phyloP scores from a whole-genome alignment of 306 rosid genomes.

The Neltuma alba region DNA sequence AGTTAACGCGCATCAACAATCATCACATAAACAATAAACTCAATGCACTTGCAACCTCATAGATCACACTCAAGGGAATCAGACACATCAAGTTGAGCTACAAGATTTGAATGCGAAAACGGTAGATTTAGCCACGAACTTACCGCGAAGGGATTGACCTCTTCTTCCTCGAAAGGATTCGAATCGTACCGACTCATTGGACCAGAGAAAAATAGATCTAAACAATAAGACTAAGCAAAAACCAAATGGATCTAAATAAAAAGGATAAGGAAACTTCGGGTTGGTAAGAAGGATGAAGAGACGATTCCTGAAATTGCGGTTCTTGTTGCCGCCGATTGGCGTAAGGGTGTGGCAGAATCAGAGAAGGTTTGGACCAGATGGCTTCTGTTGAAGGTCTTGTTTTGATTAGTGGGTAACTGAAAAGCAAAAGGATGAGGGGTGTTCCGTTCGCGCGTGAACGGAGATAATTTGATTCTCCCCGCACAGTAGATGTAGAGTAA shows the following conservation, averaged over 20 bases:
- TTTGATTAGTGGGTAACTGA: slow-evolving; percentile 41
- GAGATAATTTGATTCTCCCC: neutral
- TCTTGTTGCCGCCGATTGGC: slow-evolving; percentile 5
- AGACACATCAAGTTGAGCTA: neutral
- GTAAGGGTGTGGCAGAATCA: slow-evolving; percentile 20
- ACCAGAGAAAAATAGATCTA: slow-evolving; percentile 28
- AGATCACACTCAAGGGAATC: neutral
- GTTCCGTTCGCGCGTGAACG: slow-evolving; percentile 38
- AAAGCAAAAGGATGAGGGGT: neutral
- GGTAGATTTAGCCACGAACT: slow-evolving; percentile 31
- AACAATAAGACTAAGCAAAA: slow-evolving; percentile 9
- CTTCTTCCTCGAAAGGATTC: slow-evolving; percentile 74
- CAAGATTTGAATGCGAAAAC: neutral
- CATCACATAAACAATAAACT: neutral
- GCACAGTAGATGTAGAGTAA: neutral
- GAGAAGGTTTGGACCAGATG: slow-evolving; percentile 22
- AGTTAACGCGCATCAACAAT: neutral
- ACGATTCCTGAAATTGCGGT: slow-evolving; percentile 1
- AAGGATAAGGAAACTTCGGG: neutral
- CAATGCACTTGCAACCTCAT: neutral
- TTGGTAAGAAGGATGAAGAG: neutral
- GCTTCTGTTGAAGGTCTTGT: slow-evolving; percentile 33
- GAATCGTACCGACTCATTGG: slow-evolving; percentile 73
- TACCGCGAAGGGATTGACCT: slow-evolving; percentile 82
- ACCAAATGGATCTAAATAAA: slow-evolving; percentile 27